Evolutionary conservation across 768 basidiomycete genomes (phyloP), one percentile per base, ranked within the genome.

Genomic region (Arthromyces matolae): DNA sequence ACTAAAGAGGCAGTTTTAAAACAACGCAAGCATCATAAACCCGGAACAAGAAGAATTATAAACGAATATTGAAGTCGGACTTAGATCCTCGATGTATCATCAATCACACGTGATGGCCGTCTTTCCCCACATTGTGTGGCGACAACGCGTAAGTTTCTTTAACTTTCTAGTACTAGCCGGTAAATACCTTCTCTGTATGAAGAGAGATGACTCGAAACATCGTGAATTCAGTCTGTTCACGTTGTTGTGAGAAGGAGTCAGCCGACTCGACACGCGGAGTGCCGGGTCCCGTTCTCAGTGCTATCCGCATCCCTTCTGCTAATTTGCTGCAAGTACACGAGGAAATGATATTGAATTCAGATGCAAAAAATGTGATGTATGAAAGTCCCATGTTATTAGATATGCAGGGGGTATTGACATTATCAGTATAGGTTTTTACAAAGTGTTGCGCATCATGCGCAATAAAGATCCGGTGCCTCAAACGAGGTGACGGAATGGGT

Each of bases 401-500:
- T n/a, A n/a, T n/a, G n/a, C n/a, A n/a, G n/a, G n/a, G n/a, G n/a
- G n/a, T n/a, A n/a, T n/a, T n/a, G n/a, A n/a, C n/a, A n/a, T n/a
- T n/a, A n/a, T n/a, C n/a, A n/a, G n/a, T n/a, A n/a, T n/a, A n/a
- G n/a, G n/a, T n/a, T n/a, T n/a, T n/a, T n/a, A n/a, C n/a, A n/a
- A n/a, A n/a, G n/a, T n/a, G n/a, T n/a, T n/a, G n/a, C n/a, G n/a
- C n/a, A n/a, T n/a, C n/a, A n/a, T n/a, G n/a, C n/a, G n/a, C n/a
- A n/a, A n/a, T n/a, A n/a, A 24, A n/a, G 13, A n/a, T 20, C 23
- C 23, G 20, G 29, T 5, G 13, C 13, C n/a, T 35, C 19, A 50
- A 13, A 35, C 38, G 20, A 47, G 23, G 16, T 48, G 70, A 52
- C 69, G 67, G 68, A 82, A 82, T 6, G 80, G 80, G 56, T 82